Percentiles rank a stretch among this genome's conserved stretches.
phyloP scores from a whole-genome alignment of 176 grass and related monocot species.

The Lolium multiflorum region DNA sequence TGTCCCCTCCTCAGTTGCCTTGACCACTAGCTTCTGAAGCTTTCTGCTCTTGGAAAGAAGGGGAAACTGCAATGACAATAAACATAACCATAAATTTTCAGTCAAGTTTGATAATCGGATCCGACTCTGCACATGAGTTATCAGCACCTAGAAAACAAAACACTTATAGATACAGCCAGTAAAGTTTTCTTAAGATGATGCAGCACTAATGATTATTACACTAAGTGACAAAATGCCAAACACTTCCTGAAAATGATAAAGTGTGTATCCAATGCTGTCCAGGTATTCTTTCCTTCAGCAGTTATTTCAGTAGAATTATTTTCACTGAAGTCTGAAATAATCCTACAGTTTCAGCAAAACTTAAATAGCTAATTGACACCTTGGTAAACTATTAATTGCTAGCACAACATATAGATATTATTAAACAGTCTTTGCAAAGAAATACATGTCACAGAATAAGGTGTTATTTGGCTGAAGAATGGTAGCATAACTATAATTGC shows the following conservation, averaged over 20 bases:
- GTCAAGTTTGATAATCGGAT: slow-evolving; percentile 9
- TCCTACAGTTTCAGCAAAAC: neutral
- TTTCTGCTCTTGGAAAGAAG: slow-evolving; percentile 92
- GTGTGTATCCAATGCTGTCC: neutral
- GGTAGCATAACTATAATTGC: neutral
- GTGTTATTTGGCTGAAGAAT: neutral
- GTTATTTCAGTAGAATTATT: slow-evolving; percentile 22
- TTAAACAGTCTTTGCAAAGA: neutral
- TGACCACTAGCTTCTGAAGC: slow-evolving; percentile 70
- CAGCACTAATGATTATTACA: slow-evolving; percentile 11
- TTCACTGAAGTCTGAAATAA: neutral
- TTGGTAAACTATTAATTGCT: neutral
- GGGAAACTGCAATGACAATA: slow-evolving; percentile 74
- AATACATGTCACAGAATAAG: neutral
- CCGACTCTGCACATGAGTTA: slow-evolving; percentile 11
- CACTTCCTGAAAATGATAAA: neutral
- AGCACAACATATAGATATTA: neutral
- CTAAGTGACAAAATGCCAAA: neutral
- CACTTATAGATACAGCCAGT: neutral
- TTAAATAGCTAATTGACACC: slow-evolving; percentile 5
- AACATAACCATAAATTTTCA: slow-evolving; percentile 15
- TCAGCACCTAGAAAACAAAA: slow-evolving; percentile 16
- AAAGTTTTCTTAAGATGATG: neutral
- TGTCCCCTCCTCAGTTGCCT: slow-evolving; percentile 58
- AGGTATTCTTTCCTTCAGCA: neutral